Evolutionary conservation across 2,329 filamentous ascomycete species (phyloP).

Genomic region (Aspergillus floridensis): DNA sequence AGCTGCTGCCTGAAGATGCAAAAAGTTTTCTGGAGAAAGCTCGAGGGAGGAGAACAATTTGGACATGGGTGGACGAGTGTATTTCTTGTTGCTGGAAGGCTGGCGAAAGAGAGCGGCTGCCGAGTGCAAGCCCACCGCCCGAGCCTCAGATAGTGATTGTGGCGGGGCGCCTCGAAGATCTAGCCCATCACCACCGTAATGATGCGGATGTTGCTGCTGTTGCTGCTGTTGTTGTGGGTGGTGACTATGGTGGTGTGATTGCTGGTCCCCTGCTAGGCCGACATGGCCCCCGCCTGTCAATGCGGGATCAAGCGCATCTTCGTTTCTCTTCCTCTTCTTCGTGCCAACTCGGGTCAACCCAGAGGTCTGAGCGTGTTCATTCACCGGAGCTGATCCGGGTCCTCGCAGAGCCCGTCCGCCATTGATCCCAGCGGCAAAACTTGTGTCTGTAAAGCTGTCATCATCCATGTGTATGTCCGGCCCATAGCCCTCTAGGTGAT

Average conservation of each 20-base stretch:
- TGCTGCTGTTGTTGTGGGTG: constrained; percentile 21
- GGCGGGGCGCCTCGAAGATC: constrained; percentile 38
- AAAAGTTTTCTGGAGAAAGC: constrained; percentile 55
- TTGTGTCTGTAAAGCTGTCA: constrained; percentile 38
- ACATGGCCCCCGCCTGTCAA: constrained; percentile 27
- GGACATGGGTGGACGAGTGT: constrained; percentile 58
- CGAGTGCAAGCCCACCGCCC: constrained; percentile 53
- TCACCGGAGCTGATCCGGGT: constrained; percentile 19
- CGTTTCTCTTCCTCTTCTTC: constrained; percentile 43
- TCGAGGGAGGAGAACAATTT: constrained; percentile 57
- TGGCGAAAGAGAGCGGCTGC: constrained; percentile 54
- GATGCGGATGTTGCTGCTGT: constrained; percentile 26
- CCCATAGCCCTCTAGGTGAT: constrained; percentile 41
- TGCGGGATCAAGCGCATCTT: constrained; percentile 39
- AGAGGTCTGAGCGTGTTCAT: constrained; percentile 28
- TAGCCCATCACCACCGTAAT: constrained; percentile 31
- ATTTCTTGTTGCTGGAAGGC: constrained; percentile 52
- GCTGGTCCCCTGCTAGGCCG: constrained; percentile 21
- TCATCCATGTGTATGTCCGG: constrained; percentile 41
- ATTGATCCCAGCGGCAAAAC: constrained; percentile 29
- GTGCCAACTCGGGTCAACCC: constrained; percentile 35
- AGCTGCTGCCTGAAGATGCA: constrained; percentile 55
- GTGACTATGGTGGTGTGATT: constrained; percentile 22
- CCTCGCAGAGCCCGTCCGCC: constrained; percentile 28
- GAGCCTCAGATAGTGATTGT: constrained; percentile 45